These are phyloP conservation scores for Agaricus blazei DNA, from an alignment of 768 basidiomycete species.

Conservation along the genomic window DNA sequence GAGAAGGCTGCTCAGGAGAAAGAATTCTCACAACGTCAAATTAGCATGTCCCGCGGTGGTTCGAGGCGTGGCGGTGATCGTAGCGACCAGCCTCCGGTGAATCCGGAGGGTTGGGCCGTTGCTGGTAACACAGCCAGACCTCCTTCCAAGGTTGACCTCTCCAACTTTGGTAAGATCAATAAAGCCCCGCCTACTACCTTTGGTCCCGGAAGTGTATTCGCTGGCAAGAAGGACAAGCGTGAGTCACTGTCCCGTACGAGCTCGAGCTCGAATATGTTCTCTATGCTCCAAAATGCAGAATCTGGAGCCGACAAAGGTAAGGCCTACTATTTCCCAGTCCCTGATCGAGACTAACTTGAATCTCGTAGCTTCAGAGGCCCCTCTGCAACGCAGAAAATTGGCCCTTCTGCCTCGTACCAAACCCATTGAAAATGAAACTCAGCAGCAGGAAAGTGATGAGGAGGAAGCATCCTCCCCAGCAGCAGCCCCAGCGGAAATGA, in stretches of 20 bases:
- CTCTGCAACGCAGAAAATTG: slow-evolving; percentile 62
- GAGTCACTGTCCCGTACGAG: slow-evolving; percentile 76
- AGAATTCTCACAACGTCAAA: slow-evolving; percentile 52
- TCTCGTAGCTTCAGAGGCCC: slow-evolving; percentile 36
- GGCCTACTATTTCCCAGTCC: not conserved
- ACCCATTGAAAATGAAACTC: slow-evolving; percentile 44
- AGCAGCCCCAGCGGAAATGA: slow-evolving; percentile 38
- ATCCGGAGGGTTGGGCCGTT: slow-evolving; percentile 87
- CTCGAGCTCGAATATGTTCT: slow-evolving; percentile 85
- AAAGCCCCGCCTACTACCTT: slow-evolving; percentile 64
- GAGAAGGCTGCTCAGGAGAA: slow-evolving; percentile 68
- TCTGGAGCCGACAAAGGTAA: slow-evolving; percentile 54
- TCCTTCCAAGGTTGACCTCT: slow-evolving; percentile 77
- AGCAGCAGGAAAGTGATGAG: slow-evolving; percentile 46
- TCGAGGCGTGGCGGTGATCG: slow-evolving; percentile 83
- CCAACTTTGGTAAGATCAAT: slow-evolving; percentile 85
- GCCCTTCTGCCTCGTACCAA: slow-evolving; percentile 77
- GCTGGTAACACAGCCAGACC: slow-evolving; percentile 51
- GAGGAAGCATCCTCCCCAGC: slow-evolving; percentile 41
- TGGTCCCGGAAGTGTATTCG: slow-evolving; percentile 82
- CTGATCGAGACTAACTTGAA: not conserved
- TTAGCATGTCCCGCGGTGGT: slow-evolving; percentile 85
- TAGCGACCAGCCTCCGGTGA: slow-evolving; percentile 48
- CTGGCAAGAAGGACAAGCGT: slow-evolving; percentile 64
- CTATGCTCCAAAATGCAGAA: slow-evolving; percentile 69